Percentiles rank a stretch among this genome's conserved stretches.
Conservation (phyloP, 2,329 filamentous ascomycete species). For the Trichoderma simmonsii region DNA sequence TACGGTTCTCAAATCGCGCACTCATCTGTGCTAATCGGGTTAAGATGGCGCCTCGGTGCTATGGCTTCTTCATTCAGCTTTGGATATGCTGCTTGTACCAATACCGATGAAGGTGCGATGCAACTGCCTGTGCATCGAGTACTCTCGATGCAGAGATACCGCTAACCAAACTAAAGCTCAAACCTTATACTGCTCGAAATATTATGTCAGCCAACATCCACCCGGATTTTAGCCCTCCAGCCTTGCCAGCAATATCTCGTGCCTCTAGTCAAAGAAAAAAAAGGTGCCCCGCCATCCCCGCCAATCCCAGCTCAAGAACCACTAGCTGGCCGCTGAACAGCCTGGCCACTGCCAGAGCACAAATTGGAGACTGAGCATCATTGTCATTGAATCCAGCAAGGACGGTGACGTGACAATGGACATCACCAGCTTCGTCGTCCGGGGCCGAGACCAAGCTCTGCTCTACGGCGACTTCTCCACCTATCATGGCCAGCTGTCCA, state of each 20-base stretch:
- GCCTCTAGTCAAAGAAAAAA: not conserved
- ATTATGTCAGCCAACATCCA: not conserved
- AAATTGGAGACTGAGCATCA: not conserved
- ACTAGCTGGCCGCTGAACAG: constrained; percentile 5
- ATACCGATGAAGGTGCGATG: not conserved
- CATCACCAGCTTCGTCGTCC: constrained; percentile 79
- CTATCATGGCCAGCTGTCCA: constrained; percentile 76
- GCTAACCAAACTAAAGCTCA: not conserved
- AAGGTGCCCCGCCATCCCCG: constrained; percentile 1
- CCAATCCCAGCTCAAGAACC: constrained; percentile 6
- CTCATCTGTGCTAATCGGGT: not conserved
- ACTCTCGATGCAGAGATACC: not conserved
- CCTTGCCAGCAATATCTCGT: not conserved
- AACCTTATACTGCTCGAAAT: not conserved
- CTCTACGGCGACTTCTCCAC: constrained; percentile 84
- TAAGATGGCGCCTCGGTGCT: not conserved
- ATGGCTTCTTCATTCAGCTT: not conserved
- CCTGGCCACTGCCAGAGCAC: constrained; percentile 7
- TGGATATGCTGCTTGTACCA: not conserved
- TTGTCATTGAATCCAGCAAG: not conserved
- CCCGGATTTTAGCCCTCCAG: not conserved
- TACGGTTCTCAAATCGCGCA: not conserved
- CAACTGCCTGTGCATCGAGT: not conserved
- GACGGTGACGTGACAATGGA: constrained; percentile 59
- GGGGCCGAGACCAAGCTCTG: constrained; percentile 76